phyloP scores from a whole-genome alignment of 164 flowering plant genomes.

The Houttuynia cordata region DNA sequence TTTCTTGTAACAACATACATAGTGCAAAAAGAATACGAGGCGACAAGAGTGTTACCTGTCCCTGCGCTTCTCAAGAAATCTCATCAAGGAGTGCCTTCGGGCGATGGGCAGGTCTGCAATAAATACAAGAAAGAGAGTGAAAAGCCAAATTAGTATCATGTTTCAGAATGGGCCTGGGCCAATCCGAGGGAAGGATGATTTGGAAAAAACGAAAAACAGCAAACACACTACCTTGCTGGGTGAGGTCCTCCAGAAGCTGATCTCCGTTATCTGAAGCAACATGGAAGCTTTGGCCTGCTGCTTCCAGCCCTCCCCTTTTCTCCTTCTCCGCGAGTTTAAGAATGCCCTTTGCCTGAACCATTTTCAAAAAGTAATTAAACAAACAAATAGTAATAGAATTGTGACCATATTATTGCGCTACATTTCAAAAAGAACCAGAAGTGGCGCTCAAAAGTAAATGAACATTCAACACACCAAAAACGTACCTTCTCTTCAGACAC shows the following conservation, averaged over 20 bases:
- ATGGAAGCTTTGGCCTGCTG: too few species aligned
- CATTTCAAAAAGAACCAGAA: too few species aligned
- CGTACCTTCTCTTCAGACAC: conserved; percentile 14
- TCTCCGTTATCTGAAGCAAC: not conserved
- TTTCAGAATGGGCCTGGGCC: not conserved
- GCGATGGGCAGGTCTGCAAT: conserved; percentile 30
- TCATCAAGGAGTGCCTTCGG: conserved; percentile 23
- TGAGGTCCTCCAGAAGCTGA: not conserved
- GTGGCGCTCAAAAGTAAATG: too few species aligned
- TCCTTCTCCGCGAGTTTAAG: conserved; percentile 33
- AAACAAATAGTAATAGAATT: too few species aligned
- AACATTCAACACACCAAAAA: not conserved
- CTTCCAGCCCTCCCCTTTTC: not conserved
- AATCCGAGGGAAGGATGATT: not conserved
- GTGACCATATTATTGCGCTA: too few species aligned
- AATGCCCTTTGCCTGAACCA: conserved; percentile 35
- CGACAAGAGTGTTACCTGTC: conserved; percentile 31
- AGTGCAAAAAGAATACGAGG: too few species aligned
- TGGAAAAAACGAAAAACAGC: not conserved
- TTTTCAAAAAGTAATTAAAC: too few species aligned
- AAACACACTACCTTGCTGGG: not conserved
- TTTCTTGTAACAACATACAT: too few species aligned
- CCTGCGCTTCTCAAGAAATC: conserved; percentile 32
- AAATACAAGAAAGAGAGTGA: not conserved
- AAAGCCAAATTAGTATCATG: not conserved